Evolutionary conservation across 2,329 filamentous ascomycete genomes (phyloP), one percentile per base, ranked within the genome.

Genomic region (Apiospora pterosperma): DNA sequence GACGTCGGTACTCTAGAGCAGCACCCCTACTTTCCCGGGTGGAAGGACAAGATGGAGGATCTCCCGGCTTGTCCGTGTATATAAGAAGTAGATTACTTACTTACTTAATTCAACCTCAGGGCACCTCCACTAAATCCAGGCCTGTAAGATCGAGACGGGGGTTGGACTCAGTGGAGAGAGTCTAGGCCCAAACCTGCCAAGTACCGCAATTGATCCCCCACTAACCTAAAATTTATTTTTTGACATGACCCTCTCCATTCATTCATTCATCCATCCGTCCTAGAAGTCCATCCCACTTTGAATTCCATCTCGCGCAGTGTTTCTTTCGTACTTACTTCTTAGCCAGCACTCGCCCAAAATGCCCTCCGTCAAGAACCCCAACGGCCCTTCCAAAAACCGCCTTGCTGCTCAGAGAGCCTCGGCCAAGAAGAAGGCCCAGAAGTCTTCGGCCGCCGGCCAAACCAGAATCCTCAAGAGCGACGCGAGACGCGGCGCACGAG

Each of bases 321-420:
- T 44, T 44, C 21, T 12, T 25, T 16, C 6, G 5, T 16, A 16
- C 12, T 14, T 12, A 25, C n/a, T 36, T 12, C 6, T 23, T n/a
- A 28, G 3, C 34, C 38, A 36, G 2, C n/a, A 36, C 28, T 7
- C 61, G 63, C 72, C 63, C 67, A 74, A 63, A 23, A 87, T 86
- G 84, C 80, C 82, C 19, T 87, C 84, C 59, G 81, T 85, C 70
- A 83, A 84, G 68, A 88, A 86, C 77, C 85, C 85, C 72, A 88
- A 88, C 80, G 80, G 78, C 59, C 79, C 80, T 11, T 86, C 83
- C 62, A 82, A 82, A 71, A 86, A 85, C 79, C 81, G 84, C 16
- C 75, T 83, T 42, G 78, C 78, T 21, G 82, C 82, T 39, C 78
- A 79, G 66, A 78, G 80, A 23, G 77, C 81, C 62, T 81, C 76